Conservation (phyloP, 441 rosid genomes). For the Lepidium campestre region DNA sequence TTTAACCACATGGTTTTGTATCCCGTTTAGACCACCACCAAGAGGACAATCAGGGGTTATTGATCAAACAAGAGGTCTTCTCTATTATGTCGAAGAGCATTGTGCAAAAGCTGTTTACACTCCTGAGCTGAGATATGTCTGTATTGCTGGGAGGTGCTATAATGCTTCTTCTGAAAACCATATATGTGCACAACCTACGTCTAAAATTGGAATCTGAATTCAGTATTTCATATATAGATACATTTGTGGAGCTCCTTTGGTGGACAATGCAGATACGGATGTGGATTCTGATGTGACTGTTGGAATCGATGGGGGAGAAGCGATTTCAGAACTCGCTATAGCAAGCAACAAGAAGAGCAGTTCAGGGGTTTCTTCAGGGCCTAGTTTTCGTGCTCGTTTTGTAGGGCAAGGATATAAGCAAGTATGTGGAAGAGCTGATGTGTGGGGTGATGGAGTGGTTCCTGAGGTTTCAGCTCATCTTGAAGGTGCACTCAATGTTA, state of each 20-base stretch:
- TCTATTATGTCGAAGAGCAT: slow-evolving; percentile 59
- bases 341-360: slow-evolving; percentile 27
- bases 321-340: slow-evolving; percentile 40
- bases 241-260: slow-evolving; percentile 58
- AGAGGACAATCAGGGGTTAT: slow-evolving; percentile 70
- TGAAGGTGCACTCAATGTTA: slow-evolving; percentile 74
- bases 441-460: slow-evolving; percentile 97
- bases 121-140: slow-evolving; percentile 73
- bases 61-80: slow-evolving; percentile 94
- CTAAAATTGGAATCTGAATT: neutral
- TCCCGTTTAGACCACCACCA: slow-evolving; percentile 66
- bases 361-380: slow-evolving; percentile 21
- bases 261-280: slow-evolving; percentile 35
- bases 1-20: neutral
- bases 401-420: slow-evolving; percentile 95
- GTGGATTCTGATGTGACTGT: slow-evolving; percentile 30
- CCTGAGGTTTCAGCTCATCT: slow-evolving; percentile 82
- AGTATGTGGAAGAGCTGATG: slow-evolving; percentile 87
- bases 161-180: neutral
- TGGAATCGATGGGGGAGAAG: slow-evolving; percentile 35
- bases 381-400: slow-evolving; percentile 62
- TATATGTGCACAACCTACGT: neutral
- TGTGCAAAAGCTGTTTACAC: slow-evolving; percentile 74
- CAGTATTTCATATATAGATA: slow-evolving; percentile 44
- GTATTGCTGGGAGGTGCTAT: slow-evolving; percentile 76